Percentiles rank a stretch among this genome's conserved stretches.
Conservation (phyloP, 768 basidiomycete species). For the Suillus sp. region DNA sequence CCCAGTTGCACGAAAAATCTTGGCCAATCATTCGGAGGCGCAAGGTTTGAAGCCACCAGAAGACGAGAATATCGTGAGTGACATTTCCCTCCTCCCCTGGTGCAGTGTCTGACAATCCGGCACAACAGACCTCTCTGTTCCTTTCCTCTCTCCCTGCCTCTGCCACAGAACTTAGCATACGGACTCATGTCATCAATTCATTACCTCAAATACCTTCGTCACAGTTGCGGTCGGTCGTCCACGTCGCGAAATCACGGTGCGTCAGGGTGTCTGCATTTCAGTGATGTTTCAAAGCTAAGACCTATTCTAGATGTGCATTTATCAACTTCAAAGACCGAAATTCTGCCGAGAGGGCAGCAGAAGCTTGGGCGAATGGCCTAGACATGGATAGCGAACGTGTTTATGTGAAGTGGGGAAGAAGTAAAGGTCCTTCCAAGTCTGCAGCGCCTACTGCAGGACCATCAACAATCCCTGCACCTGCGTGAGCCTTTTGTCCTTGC, state of each 20-base stretch:
- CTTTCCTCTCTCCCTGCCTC: slow-evolving; percentile 71
- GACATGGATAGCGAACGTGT: slow-evolving; percentile 80
- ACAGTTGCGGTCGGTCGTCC: slow-evolving; percentile 80
- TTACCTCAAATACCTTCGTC: slow-evolving; percentile 63
- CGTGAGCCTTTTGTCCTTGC: slow-evolving; percentile 15
- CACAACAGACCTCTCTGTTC: slow-evolving; percentile 78
- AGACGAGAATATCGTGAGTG: slow-evolving; percentile 79
- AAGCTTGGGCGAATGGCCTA: slow-evolving; percentile 88
- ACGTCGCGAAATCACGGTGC: slow-evolving; percentile 79
- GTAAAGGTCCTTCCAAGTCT: slow-evolving; percentile 46
- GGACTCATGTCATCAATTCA: slow-evolving; percentile 68
- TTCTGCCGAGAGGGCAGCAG: slow-evolving; percentile 86
- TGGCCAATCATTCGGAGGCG: slow-evolving; percentile 74
- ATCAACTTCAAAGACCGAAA: slow-evolving; percentile 86
- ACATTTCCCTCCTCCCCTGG: slow-evolving; percentile 4
- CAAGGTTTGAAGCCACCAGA: slow-evolving; percentile 90
- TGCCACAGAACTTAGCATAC: slow-evolving; percentile 73
- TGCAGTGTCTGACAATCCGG: slow-evolving; percentile 11
- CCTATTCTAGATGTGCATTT: slow-evolving; percentile 79
- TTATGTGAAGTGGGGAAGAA: slow-evolving; percentile 87
- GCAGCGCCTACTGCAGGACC: slow-evolving; percentile 17
- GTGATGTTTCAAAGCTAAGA: slow-evolving; percentile 4
- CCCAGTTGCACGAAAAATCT: slow-evolving; percentile 91
- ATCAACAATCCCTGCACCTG: slow-evolving; percentile 13
- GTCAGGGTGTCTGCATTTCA: slow-evolving; percentile 14